Evolutionary conservation across 495 filamentous ascomycete species (phyloP), one percentile per base, ranked within the genome.

Genomic region (Penicillium soppii): DNA sequence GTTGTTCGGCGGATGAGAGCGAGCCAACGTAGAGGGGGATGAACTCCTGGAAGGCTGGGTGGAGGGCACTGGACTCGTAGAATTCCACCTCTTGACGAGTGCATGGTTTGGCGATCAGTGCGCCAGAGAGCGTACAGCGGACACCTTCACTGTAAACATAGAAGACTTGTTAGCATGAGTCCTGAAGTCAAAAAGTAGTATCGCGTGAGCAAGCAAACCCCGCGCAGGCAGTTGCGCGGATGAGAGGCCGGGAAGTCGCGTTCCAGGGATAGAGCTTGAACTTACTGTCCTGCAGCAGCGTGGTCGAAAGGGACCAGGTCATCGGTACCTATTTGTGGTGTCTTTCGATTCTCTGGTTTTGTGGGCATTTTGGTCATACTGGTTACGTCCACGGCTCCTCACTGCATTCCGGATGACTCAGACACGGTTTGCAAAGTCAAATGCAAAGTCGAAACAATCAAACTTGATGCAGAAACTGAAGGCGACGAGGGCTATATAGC

Each of bases 261-360:
- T n/a, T n/a, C 22, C 42, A 46, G 22, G 23, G 30, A 27, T 7
- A 41, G 35, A 36, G 46, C n/a, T 41, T n/a, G 38, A 16, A 86
- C 92, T 81, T 79, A 97, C 92, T 98, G 94, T 74, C 94, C 94
- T 47, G 94, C 94, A 43, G 92, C 91, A 42, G 85, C 89, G 70
- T 91, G 80, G 61, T 87, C 84, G 63, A 88, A 95, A 7, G 83
- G 80, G 38, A 86, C 74, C 37, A 78, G 91, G 73, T 68, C 87
- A 61, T 68, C 75, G 61, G 61, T 69, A 50, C 70, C 71, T 29
- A 77, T 56, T 47, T 67, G 67, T 21, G 63, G 68, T 19, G 61
- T 62, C 38, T 73, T 74, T 17, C 61, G 57, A 48, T 54, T 65
- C 13, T 72, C 70, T 13, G 70, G 54, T 54, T 50, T 69, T 12